Evolutionary conservation across 306 rosid species (phyloP), one percentile per base, ranked within the genome.

Genomic region (Prunus dulcis): DNA sequence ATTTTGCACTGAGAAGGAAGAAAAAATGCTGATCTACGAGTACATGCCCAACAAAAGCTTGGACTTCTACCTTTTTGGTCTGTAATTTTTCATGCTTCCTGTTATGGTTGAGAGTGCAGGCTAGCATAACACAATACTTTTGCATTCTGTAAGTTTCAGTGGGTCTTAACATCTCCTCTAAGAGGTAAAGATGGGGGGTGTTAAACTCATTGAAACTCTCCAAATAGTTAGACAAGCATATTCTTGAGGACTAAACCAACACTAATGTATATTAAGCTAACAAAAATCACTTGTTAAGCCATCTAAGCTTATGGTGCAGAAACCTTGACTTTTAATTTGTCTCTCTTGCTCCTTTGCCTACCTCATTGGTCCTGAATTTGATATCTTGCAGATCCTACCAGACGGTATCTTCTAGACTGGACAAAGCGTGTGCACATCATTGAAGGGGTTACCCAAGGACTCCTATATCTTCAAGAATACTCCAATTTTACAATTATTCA

Each of bases 391-490:
- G 97, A 86, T 84, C 83, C 78, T 52, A 58, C 51, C 46, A 76
- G 73, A 84, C 45, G 80, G 67, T 8, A 17, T 63, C 43, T 73
- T 19, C 69, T 91, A 64, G 84, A 88, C 47, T 91, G 93, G 91
- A 32, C 5, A 53, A 83, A 72, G 60, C 83, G 86, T 55, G 87
- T 87, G 27, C 86, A 86, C 43, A 84, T 89, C 56, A 89, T 91
- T 38, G 89, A 87, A 77, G 95, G 93, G 22, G 63, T 91, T 61
- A 87, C 76, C 70, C 95, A 89, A 73, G 95, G 97, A 41, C 93
- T 91, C 83, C 80, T 89, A 22, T 91, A 91, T 80, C 95, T 89
- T 66, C 93, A 89, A 72, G 92, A 91, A 67, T 84, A 89, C 77
- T 91, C 97, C n/a, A 88, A 90, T 65, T 78, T 86, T 51, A 91